Evolutionary conservation across 331 rosid genomes (phyloP), one percentile per base, ranked within the genome.

Genomic region (Dryas integrifolia): DNA sequence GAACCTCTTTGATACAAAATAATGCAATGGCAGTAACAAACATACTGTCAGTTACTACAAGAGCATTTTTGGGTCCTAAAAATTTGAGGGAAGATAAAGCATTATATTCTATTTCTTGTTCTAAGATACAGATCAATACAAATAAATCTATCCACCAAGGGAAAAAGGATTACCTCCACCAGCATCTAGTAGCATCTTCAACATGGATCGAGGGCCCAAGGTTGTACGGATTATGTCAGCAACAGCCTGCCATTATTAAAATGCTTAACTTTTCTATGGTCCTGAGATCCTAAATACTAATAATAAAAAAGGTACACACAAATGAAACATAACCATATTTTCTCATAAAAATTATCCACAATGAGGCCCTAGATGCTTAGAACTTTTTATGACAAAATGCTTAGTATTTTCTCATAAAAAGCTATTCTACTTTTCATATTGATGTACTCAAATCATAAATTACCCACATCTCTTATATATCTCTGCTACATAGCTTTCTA

Each of bases 191-290:
- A 95, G 84, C 99, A 95, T 95, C 82, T 95, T 95, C 67, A 95
- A 83, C 99, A 95, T 95, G 82, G 99, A 91, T 79, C 99, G 89
- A 21, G 99, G 99, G 21, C 99, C 99, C 89, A 95, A 75, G 4
- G 99, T 95, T 48, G 99, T 95, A 39, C 99, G 96, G 16, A 95
- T 90, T 75, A 95, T 92, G 79, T 95, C 99, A 62, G 98, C 98
- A 80, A 95, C 99, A 70, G 99, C 97, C 99, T 95, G 72, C 12
- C 8, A 81, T 45, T 38, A 72, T 46, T 47, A 26, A 12, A 58
- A 58, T 5, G n/a, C 18, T 48, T 35, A 30, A 24, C 3, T 56
- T 11, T 46, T 46, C 6, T 9, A 47, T 3, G 44, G 10, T 30
- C 47, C 16, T 45, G 18, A 58, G 35, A 58, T n/a, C 18, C 41